phyloP scores from a whole-genome alignment of 768 basidiomycete species.

The Cyclocybe cylindracea region DNA sequence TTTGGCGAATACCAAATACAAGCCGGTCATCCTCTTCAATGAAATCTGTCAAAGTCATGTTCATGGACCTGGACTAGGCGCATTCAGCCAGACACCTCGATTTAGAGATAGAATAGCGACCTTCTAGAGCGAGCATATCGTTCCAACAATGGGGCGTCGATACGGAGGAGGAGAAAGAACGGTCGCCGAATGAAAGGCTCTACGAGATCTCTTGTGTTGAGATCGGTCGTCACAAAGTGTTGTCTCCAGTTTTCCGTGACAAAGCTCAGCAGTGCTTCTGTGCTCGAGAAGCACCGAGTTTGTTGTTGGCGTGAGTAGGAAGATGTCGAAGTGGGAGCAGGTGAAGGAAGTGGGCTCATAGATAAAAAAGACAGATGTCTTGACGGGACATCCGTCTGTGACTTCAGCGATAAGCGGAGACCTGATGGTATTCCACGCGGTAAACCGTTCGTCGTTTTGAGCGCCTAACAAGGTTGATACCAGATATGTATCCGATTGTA shows the following conservation, averaged over 20 bases:
- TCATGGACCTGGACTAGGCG: conserved; percentile 5
- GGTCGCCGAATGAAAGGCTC: conserved; percentile 80
- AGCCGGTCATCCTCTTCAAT: conserved; percentile 68
- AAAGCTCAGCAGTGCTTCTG: conserved; percentile 62
- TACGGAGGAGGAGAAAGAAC: conserved; percentile 81
- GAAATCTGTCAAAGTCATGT: conserved; percentile 67
- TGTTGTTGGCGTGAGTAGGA: conserved; percentile 9
- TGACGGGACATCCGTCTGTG: conserved; percentile 9
- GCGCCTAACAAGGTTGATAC: neutral
- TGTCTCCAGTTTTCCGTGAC: conserved; percentile 81
- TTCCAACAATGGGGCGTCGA: conserved; percentile 79
- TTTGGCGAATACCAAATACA: conserved; percentile 52
- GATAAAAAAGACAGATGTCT: conserved; percentile 43
- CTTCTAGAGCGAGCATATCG: conserved; percentile 63
- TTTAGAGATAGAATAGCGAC: conserved; percentile 30
- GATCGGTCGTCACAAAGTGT: conserved; percentile 80
- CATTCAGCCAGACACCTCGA: neutral
- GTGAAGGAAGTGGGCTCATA: conserved; percentile 33
- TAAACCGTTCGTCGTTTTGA: neutral
- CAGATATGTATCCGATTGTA: neutral
- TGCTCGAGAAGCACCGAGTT: conserved; percentile 42
- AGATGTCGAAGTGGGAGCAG: conserved; percentile 21
- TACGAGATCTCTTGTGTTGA: conserved; percentile 56
- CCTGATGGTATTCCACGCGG: neutral
- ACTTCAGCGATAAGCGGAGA: conserved; percentile 3